Percentiles rank a stretch among this genome's conserved stretches.
Conservation (phyloP, 176 grass and related monocot genomes). For the Tillandsia fasciculata region DNA sequence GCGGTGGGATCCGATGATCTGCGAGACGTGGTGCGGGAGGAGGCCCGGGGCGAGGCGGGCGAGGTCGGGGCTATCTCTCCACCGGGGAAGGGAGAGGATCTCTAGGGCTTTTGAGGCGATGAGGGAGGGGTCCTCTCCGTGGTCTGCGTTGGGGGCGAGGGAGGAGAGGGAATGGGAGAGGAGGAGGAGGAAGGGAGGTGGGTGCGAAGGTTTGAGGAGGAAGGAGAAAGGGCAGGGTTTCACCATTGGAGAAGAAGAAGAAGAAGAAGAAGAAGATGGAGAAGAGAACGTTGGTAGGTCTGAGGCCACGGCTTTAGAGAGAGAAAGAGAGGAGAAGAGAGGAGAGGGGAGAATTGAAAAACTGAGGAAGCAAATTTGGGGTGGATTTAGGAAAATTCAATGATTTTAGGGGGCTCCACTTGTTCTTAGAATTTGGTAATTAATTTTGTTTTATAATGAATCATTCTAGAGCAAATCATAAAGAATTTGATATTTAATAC, state of each 20-base stretch:
- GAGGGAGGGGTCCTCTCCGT: slow-evolving; percentile 8
- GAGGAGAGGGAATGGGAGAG: not conserved
- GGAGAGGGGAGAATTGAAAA: not conserved
- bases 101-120: slow-evolving; percentile 19
- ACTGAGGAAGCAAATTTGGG: too few species aligned
- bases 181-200: not conserved
- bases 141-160: not conserved
- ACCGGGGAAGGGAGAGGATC: slow-evolving; percentile 26
- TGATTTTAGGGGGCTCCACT: too few species aligned
- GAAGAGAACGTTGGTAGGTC: not conserved
- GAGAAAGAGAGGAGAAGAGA: not conserved
- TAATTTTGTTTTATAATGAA: too few species aligned
- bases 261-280: not conserved
- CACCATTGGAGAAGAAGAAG: slow-evolving; percentile 13
- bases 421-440: too few species aligned
- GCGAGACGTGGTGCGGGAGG: slow-evolving; percentile 15
- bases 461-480: too few species aligned
- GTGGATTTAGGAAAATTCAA: too few species aligned
- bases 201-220: slow-evolving; percentile 14
- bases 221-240: slow-evolving; percentile 15
- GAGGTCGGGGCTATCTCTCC: slow-evolving; percentile 26
- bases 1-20: slow-evolving; percentile 30
- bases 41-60: slow-evolving; percentile 18
- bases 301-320: not conserved
- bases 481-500: too few species aligned